Percentiles rank a stretch among this genome's conserved stretches.
phyloP scores from a whole-genome alignment of 2,329 filamentous ascomycete genomes.

The Trichoderma simmonsii region DNA sequence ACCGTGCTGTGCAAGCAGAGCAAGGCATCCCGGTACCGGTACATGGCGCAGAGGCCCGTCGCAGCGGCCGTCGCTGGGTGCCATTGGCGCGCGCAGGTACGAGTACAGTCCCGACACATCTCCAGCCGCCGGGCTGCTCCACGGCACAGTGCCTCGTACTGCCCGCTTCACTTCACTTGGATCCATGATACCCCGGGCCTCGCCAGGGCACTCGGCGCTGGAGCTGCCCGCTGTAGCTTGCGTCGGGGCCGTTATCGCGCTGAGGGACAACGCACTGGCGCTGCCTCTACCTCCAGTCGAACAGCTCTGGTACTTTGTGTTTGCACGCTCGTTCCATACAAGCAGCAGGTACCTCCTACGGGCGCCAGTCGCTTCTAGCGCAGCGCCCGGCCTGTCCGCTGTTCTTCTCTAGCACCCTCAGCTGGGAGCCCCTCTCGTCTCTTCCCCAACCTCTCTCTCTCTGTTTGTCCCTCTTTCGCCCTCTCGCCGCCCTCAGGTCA shows the following conservation, averaged over 20 bases:
- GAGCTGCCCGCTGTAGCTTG: conserved; percentile 1
- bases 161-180: not conserved
- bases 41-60: not conserved
- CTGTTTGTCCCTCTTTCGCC: not conserved
- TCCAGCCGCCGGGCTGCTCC: conserved; percentile 6
- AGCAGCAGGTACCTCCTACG: not conserved
- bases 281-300: not conserved
- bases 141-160: not conserved
- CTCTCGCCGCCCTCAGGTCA: conserved; percentile 4
- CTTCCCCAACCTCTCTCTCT: not conserved
- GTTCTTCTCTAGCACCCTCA: not conserved
- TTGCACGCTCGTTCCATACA: not conserved
- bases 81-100: not conserved
- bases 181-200: not conserved
- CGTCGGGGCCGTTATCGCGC: conserved; percentile 6
- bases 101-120: not conserved
- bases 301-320: not conserved
- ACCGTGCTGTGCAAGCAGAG: not conserved
- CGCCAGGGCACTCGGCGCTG: conserved; percentile 13
- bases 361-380: not conserved
- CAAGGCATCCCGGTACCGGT: not conserved
- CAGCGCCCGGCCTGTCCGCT: conserved; percentile 4
- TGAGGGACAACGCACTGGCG: not conserved
- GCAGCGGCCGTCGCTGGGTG: not conserved
- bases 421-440: not conserved